Conservation (phyloP, 2,329 filamentous ascomycete genomes). For the Pezicula radicicola region DNA sequence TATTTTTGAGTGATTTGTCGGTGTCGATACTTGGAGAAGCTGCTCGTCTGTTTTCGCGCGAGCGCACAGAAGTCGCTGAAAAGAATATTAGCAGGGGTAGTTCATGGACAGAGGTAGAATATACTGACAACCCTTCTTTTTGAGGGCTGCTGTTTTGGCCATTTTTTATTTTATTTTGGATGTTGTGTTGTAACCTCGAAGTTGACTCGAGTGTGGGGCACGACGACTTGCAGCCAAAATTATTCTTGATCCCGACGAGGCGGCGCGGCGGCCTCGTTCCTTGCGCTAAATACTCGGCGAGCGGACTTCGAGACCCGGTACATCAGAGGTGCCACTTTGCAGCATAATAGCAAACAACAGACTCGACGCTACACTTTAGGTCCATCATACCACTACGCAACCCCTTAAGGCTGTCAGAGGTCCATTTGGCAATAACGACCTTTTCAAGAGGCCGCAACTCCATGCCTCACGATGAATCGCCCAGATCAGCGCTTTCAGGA, state of each 20-base stretch:
- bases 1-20: slow-evolving; percentile 67
- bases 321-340: background rate
- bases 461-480: slow-evolving; percentile 28
- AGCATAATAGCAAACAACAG: background rate
- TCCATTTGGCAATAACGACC: background rate
- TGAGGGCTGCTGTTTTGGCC: slow-evolving; percentile 30
- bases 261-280: too few species aligned
- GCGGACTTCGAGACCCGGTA: too few species aligned
- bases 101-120: background rate
- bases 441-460: slow-evolving; percentile 1
- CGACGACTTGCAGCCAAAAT: slow-evolving; percentile 10
- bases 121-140: slow-evolving; percentile 26
- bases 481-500: slow-evolving; percentile 16
- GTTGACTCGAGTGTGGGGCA: slow-evolving; percentile 1
- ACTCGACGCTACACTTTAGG: too few species aligned
- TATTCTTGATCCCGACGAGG: background rate
- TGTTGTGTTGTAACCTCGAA: background rate
- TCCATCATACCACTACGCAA: background rate
- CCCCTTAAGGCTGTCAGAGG: background rate
- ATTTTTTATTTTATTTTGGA: slow-evolving; percentile 15
- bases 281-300: too few species aligned
- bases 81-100: slow-evolving; percentile 3
- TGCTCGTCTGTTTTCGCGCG: slow-evolving; percentile 71
- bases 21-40: slow-evolving; percentile 67
- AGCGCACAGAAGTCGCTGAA: slow-evolving; percentile 58